These are phyloP conservation scores for Backusella tarrabulga DNA, from an alignment of 192 early-diverging fungal genomes.

Conservation along the genomic window DNA sequence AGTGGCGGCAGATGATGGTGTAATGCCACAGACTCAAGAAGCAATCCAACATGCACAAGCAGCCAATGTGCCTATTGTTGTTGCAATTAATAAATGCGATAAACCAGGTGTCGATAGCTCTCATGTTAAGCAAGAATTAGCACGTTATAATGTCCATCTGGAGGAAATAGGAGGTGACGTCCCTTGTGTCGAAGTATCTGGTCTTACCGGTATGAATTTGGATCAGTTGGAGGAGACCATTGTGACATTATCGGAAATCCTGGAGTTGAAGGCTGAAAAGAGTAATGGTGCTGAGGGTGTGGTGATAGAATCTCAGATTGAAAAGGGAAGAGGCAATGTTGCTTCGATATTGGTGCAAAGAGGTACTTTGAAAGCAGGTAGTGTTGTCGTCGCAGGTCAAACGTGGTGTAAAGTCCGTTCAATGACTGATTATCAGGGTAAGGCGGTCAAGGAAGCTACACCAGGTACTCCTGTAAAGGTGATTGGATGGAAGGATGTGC, in stretches of 20 bases:
- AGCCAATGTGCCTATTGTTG: slow-evolving; percentile 86
- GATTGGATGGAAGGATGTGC: slow-evolving; percentile 92
- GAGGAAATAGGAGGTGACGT: slow-evolving; percentile 95
- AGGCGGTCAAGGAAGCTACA: slow-evolving; percentile 66
- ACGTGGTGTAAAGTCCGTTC: slow-evolving; percentile 85
- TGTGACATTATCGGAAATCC: slow-evolving; percentile 79
- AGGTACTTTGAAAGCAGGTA: slow-evolving; percentile 81
- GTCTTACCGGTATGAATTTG: slow-evolving; percentile 80
- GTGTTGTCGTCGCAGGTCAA: slow-evolving; percentile 81
- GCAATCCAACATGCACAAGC: slow-evolving; percentile 89
- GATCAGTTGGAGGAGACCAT: slow-evolving; percentile 90
- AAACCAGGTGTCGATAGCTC: slow-evolving; percentile 74
- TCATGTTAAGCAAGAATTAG: slow-evolving; percentile 62
- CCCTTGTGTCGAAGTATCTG: slow-evolving; percentile 88
- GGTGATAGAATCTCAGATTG: slow-evolving; percentile 86
- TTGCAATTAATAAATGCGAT: slow-evolving; percentile 98
- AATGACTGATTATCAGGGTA: slow-evolving; percentile 80
- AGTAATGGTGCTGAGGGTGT: slow-evolving; percentile 78
- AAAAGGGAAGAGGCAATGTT: slow-evolving; percentile 82
- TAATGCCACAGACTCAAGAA: slow-evolving; percentile 98
- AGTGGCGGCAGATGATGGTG: slow-evolving; percentile 95
- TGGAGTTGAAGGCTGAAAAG: slow-evolving; percentile 84
- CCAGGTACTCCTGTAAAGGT: slow-evolving; percentile 87
- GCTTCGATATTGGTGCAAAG: slow-evolving; percentile 87
- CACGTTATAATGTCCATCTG: slow-evolving; percentile 77